Conservation (phyloP, 164 flowering plant genomes). For the Pachysandra terminalis region DNA sequence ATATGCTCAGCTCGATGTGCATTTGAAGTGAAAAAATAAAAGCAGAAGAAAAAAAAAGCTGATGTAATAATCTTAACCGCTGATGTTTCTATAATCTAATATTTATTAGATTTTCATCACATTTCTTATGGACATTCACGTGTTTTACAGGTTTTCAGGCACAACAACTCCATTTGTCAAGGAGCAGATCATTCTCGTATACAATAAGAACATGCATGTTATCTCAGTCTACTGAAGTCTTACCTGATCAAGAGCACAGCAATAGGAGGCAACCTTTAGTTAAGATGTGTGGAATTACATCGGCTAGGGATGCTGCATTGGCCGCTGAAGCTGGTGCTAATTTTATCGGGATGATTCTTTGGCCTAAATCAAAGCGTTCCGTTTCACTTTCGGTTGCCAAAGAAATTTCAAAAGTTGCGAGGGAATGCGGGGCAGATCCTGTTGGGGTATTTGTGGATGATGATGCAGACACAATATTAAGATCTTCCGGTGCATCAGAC, state of each 20-base stretch:
- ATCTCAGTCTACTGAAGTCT: constrained; percentile 11
- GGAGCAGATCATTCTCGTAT: background rate
- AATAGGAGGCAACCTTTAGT: constrained; percentile 28
- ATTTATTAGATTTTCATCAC: background rate
- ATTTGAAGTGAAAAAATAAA: too few species aligned
- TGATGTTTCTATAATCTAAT: background rate
- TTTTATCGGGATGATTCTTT: constrained; percentile 89
- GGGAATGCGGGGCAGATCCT: constrained; percentile 74
- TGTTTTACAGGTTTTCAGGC: constrained; percentile 19
- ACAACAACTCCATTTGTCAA: constrained; percentile 7
- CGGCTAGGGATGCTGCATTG: constrained; percentile 67
- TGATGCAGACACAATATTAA: constrained; percentile 61
- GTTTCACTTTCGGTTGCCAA: constrained; percentile 67
- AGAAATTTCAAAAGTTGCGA: constrained; percentile 79
- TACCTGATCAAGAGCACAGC: constrained; percentile 9
- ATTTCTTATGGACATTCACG: background rate
- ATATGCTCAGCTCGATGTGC: too few species aligned
- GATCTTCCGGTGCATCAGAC: constrained; percentile 58
- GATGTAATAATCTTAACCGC: too few species aligned
- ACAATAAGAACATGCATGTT: constrained; percentile 4
- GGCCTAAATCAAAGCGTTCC: constrained; percentile 95
- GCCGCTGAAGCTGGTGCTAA: constrained; percentile 83
- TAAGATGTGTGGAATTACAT: constrained; percentile 92
- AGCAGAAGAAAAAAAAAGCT: too few species aligned
- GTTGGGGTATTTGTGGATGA: constrained; percentile 98